Evolutionary conservation across 108 stramenopile species (phyloP), one percentile per base, ranked within the genome.

Genomic region (Conticribra weissflogii): DNA sequence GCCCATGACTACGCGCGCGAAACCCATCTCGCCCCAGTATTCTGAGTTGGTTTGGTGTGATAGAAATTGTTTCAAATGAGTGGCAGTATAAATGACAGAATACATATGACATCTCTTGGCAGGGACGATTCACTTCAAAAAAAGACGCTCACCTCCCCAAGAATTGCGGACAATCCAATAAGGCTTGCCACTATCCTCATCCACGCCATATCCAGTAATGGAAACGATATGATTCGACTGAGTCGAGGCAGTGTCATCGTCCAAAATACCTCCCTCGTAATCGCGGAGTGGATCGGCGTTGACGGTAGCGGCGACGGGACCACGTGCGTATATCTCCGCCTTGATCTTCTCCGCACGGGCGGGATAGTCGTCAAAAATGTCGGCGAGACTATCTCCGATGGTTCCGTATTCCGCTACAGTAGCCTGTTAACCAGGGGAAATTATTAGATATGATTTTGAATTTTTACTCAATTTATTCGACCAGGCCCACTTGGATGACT

Each of bases 111-210:
- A n/a, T n/a, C n/a, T n/a, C n/a, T n/a, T n/a, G n/a, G n/a, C n/a
- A n/a, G n/a, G n/a, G n/a, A n/a, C n/a, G n/a, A n/a, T n/a, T n/a
- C n/a, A n/a, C n/a, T n/a, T n/a, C n/a, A n/a, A n/a, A n/a, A n/a
- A n/a, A n/a, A n/a, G n/a, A n/a, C n/a, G n/a, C n/a, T n/a, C n/a
- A n/a, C n/a, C 61, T 28, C 76, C 88, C 89, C 87, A 91, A 21
- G 78, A 79, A 78, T 98, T 97, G 41, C 97, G 81, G 45, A 96
- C 72, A 68, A 97, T 94, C 96, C 96, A 98, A 68, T 94, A 88
- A 55, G 79, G 59, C 34, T 60, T 81, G 15, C 86, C 81, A 7
- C 76, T 75, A 23, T 85, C 76, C 29, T 77, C 66, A 71, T 97
- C 89, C 41, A 62, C 72, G 2, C 96, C 97, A 95, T 91, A 98